Conservation (phyloP, 345 rosid genomes). For the Toxicodendron radicans region DNA sequence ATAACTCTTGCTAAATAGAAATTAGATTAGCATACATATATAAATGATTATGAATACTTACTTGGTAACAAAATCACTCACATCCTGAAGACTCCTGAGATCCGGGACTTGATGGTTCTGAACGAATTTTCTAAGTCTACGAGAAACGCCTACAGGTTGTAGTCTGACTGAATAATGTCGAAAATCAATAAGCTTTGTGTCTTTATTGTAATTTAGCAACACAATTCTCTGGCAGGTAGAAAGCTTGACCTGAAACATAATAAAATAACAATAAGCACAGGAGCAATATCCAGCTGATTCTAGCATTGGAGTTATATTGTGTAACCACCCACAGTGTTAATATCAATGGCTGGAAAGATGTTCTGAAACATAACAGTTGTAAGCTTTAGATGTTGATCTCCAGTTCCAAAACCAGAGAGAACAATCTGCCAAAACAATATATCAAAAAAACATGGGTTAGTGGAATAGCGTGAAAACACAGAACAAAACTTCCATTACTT, state of each 20-base stretch:
- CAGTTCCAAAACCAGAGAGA: slow-evolving; percentile 87
- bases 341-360: slow-evolving; percentile 88
- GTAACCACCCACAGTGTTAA: slow-evolving; percentile 71
- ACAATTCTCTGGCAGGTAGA: slow-evolving; percentile 92
- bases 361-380: slow-evolving; percentile 92
- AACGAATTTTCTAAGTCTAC: slow-evolving; percentile 83
- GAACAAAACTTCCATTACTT: neutral
- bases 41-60: slow-evolving; percentile 34
- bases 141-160: slow-evolving; percentile 87
- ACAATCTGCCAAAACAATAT: slow-evolving; percentile 61
- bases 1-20: too few species aligned
- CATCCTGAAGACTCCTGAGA: slow-evolving; percentile 84
- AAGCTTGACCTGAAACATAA: slow-evolving; percentile 75
- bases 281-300: slow-evolving; percentile 10
- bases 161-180: slow-evolving; percentile 87
- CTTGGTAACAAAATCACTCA: slow-evolving; percentile 90
- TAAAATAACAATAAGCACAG: slow-evolving; percentile 24
- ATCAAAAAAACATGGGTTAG: neutral
- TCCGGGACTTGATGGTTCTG: slow-evolving; percentile 87
- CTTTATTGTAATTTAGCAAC: slow-evolving; percentile 85
- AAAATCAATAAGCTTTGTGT: slow-evolving; percentile 80
- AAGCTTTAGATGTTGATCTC: slow-evolving; percentile 84
- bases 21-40: neutral
- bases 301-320: slow-evolving; percentile 8
- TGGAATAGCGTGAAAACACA: neutral